Evolutionary conservation across 805 yeast species (phyloP).

Genomic region (Lipomyces sp.): DNA sequence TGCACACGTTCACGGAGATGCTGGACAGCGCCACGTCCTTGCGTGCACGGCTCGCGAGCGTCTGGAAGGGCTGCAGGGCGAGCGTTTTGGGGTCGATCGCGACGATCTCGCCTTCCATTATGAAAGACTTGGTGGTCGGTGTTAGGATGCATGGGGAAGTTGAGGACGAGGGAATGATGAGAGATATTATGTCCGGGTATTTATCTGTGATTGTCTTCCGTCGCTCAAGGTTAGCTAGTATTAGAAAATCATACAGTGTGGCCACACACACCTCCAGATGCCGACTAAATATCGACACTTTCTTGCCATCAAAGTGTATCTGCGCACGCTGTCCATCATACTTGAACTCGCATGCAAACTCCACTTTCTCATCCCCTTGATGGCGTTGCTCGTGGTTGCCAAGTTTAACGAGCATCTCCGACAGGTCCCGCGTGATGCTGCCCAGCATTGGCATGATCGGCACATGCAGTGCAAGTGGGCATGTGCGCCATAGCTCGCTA

Average conservation of each 20-base stretch:
- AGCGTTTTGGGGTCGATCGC: constrained; percentile 27
- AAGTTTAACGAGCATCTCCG: constrained; percentile 25
- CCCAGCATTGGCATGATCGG: constrained; percentile 34
- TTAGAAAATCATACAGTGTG: too few species aligned
- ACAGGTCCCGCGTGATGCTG: constrained; percentile 30
- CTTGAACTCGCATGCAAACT: constrained; percentile 33
- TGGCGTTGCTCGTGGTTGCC: not conserved
- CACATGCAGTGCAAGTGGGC: constrained; percentile 29
- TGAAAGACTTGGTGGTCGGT: constrained; percentile 21
- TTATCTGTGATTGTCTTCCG: constrained; percentile 28
- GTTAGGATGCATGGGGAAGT: not conserved
- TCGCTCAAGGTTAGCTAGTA: not conserved
- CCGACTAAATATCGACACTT: constrained; percentile 29
- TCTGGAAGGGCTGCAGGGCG: constrained; percentile 26
- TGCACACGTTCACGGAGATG: constrained; percentile 27
- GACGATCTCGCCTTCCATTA: constrained; percentile 33
- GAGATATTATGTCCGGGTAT: constrained; percentile 29
- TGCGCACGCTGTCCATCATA: constrained; percentile 34
- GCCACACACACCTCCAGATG: constrained; percentile 31
- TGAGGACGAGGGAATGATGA: not conserved
- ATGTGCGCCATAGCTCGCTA: constrained; percentile 4
- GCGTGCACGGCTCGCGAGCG: constrained; percentile 27
- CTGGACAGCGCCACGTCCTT: constrained; percentile 20
- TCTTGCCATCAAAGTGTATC: constrained; percentile 24
- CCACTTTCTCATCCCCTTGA: not conserved